Evolutionary conservation across 2,329 filamentous ascomycete genomes (phyloP).

Genomic region (Anthostomella pinea): DNA sequence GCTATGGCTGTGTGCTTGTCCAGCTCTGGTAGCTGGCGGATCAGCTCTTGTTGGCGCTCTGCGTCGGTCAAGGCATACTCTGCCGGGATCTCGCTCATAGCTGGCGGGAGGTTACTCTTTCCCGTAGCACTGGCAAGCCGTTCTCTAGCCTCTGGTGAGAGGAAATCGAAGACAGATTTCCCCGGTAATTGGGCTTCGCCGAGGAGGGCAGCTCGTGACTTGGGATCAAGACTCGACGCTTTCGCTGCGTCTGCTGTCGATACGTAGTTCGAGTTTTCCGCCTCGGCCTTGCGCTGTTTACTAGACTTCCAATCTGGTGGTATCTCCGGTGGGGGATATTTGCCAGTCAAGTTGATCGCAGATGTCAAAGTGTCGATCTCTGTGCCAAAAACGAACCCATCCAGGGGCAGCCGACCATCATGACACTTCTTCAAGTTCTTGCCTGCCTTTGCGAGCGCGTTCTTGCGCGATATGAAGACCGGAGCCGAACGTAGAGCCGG

Average conservation of each 20-base stretch:
- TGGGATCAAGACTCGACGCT: constrained; percentile 70
- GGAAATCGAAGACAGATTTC: constrained; percentile 94
- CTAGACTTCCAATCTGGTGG: constrained; percentile 72
- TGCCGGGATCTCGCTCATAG: constrained; percentile 68
- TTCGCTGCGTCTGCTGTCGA: constrained; percentile 67
- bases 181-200: constrained; percentile 80
- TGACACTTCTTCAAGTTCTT: constrained; percentile 67
- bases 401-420: constrained; percentile 75
- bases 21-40: constrained; percentile 59
- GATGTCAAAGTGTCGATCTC: constrained; percentile 46
- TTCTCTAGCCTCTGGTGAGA: constrained; percentile 74
- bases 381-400: constrained; percentile 73
- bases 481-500: constrained; percentile 65
- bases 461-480: constrained; percentile 71
- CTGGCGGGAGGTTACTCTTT: constrained; percentile 72
- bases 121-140: constrained; percentile 74
- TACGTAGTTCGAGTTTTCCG: constrained; percentile 13
- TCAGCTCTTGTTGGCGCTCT: constrained; percentile 57
- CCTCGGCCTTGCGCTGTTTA: constrained; percentile 40
- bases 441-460: constrained; percentile 33
- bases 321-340: constrained; percentile 64
- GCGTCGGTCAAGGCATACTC: constrained; percentile 62
- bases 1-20: constrained; percentile 66
- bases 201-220: constrained; percentile 72
- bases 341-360: constrained; percentile 38